Conservation (phyloP, 176 grass and related monocot genomes). For the Cenchrus purpureus region DNA sequence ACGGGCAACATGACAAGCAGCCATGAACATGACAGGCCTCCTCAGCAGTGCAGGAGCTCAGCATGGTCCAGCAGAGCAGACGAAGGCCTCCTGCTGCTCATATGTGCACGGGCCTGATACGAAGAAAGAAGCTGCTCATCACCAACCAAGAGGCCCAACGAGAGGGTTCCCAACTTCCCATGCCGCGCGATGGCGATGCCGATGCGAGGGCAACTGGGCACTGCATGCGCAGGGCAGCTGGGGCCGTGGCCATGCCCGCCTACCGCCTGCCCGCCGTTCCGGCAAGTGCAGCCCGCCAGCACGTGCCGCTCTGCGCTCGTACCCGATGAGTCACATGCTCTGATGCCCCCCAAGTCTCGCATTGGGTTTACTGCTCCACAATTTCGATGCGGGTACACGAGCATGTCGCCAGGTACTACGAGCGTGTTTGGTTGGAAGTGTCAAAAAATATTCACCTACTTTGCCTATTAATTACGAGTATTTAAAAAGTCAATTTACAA, state of each 20-base stretch:
- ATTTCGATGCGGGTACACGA: neutral
- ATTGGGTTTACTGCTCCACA: neutral
- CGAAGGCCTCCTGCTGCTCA: neutral
- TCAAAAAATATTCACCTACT: no score
- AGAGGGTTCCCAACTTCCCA: no score
- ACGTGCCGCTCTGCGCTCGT: slow-evolving; percentile 3
- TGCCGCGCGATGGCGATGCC: neutral
- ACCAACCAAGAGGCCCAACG: neutral
- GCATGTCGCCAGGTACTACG: no score
- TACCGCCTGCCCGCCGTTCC: neutral
- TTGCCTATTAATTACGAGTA: no score
- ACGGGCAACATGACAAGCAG: slow-evolving; percentile 18
- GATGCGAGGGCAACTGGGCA: no score
- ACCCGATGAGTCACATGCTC: neutral
- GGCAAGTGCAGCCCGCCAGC: neutral
- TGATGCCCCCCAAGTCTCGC: neutral
- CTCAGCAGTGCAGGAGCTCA: neutral
- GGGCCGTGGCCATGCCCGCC: neutral
- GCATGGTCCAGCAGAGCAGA: neutral
- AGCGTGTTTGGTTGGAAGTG: no score
- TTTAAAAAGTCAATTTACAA: no score
- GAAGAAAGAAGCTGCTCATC: slow-evolving; percentile 1
- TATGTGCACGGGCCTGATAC: neutral
- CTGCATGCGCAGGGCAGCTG: no score
- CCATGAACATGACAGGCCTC: neutral